These are phyloP conservation scores for Botryotinia globosa DNA, from an alignment of 2,329 filamentous ascomycete species.

Conservation along the genomic window DNA sequence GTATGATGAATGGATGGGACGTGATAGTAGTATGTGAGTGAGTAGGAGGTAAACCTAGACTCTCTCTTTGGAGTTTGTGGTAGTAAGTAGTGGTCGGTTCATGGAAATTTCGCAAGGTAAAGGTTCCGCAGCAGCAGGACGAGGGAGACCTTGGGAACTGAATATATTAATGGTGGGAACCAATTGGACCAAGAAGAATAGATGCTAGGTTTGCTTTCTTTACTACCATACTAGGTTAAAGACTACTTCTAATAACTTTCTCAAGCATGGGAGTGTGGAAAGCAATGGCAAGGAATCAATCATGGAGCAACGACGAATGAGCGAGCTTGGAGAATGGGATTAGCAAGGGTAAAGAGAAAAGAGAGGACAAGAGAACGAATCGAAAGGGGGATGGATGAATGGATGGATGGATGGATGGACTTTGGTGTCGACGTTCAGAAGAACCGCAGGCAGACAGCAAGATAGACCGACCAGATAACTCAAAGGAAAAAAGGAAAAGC, in stretches of 20 bases:
- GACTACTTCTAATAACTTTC: background rate
- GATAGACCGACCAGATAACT: background rate
- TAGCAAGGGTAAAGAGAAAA: constrained; percentile 6
- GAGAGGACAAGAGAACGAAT: background rate
- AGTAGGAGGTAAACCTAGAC: constrained; percentile 4
- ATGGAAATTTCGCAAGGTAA: constrained; percentile 15
- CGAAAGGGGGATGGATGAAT: background rate
- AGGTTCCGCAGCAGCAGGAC: constrained; percentile 18
- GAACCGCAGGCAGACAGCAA: background rate
- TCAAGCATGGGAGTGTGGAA: background rate
- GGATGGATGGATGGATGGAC: background rate
- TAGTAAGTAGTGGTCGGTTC: background rate
- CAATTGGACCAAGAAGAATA: constrained; percentile 11
- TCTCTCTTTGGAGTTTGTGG: constrained; percentile 7
- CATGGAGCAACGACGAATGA: background rate
- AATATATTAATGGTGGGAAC: constrained; percentile 14
- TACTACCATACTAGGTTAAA: constrained; percentile 5
- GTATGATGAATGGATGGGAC: constrained; percentile 9
- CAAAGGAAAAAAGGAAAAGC: background rate
- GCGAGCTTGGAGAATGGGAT: background rate
- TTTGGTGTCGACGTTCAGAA: constrained; percentile 2
- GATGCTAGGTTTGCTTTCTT: constrained; percentile 8
- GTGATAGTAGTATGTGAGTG: constrained; percentile 5
- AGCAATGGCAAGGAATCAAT: background rate
- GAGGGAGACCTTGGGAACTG: constrained; percentile 12